Evolutionary conservation across 1,284 basidiomycete species (phyloP).

Genomic region (Malassezia caprae): DNA sequence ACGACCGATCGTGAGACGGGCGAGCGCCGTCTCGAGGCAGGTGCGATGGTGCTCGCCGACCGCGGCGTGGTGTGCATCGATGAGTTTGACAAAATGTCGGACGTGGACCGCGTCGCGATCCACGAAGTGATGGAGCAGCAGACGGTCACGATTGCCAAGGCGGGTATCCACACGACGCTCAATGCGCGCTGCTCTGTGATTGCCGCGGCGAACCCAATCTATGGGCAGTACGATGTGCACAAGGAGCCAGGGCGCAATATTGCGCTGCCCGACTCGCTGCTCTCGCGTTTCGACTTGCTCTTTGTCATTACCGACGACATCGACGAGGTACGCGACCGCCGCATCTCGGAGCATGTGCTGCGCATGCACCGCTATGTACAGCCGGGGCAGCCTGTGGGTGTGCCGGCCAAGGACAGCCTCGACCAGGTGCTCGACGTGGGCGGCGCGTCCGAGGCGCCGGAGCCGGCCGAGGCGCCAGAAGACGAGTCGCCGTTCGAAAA

Average conservation of each 20-base stretch:
- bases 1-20: constrained; percentile 93
- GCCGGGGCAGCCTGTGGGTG: constrained; percentile 81
- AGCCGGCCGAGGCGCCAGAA: constrained; percentile 2
- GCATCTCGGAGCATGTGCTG: constrained; percentile 93
- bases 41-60: constrained; percentile 99
- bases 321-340: constrained; percentile 83
- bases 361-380: constrained; percentile 94
- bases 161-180: constrained; percentile 93
- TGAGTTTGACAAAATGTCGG: constrained; percentile 99
- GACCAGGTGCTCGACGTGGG: constrained; percentile 51
- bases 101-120: constrained; percentile 96
- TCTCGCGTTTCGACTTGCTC: constrained; percentile 96
- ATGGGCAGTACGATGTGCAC: constrained; percentile 98
- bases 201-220: constrained; percentile 96
- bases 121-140: constrained; percentile 99
- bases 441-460: constrained; percentile 16
- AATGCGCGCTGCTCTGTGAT: constrained; percentile 97
- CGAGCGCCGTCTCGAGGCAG: constrained; percentile 89
- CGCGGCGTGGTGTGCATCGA: constrained; percentile 98
- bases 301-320: constrained; percentile 98
- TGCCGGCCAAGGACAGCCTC: constrained; percentile 74
- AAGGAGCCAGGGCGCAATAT: constrained; percentile 99
- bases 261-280: constrained; percentile 88
- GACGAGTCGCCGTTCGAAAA: constrained; percentile 60
- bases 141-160: constrained; percentile 97